Evolutionary conservation across 2,329 filamentous ascomycete species (phyloP).

Genomic region (Curvularia verruculosa): DNA sequence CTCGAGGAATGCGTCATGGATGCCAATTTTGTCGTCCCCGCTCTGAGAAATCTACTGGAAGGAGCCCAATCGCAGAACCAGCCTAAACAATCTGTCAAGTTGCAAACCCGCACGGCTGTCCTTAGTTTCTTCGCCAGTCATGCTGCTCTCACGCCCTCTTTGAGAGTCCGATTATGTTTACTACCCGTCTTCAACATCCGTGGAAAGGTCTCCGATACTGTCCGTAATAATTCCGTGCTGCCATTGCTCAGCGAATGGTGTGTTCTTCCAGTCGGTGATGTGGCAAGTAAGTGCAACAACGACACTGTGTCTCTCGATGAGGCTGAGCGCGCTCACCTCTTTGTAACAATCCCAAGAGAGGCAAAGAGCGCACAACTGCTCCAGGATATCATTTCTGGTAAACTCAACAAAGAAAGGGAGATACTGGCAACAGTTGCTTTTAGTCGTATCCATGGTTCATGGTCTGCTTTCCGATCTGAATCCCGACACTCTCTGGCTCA

Average conservation of each 20-base stretch:
- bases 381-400: slow-evolving; percentile 57
- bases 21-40: slow-evolving; percentile 68
- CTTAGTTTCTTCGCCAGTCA: slow-evolving; percentile 78
- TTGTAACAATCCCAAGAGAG: slow-evolving; percentile 62
- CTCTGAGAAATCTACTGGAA: slow-evolving; percentile 67
- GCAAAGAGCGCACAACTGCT: slow-evolving; percentile 63
- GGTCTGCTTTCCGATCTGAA: slow-evolving; percentile 72
- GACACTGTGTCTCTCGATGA: slow-evolving; percentile 57
- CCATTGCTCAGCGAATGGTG: slow-evolving; percentile 76
- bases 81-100: slow-evolving; percentile 55
- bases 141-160: slow-evolving; percentile 69
- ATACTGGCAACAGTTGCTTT: slow-evolving; percentile 71
- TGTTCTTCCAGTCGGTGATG: slow-evolving; percentile 59
- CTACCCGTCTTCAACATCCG: slow-evolving; percentile 74
- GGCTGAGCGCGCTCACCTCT: slow-evolving; percentile 61
- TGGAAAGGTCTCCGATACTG: slow-evolving; percentile 72
- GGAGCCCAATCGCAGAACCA: slow-evolving; percentile 53
- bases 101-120: slow-evolving; percentile 68
- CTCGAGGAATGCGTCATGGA: slow-evolving; percentile 90
- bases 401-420: slow-evolving; percentile 52
- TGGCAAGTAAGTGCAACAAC: slow-evolving; percentile 55
- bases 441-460: slow-evolving; percentile 71
- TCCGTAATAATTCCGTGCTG: slow-evolving; percentile 76
- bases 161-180: slow-evolving; percentile 72
- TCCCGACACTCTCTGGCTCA: slow-evolving; percentile 65